These are phyloP conservation scores for Excoecaria cochinchinensis DNA, from an alignment of 345 rosid genomes.

Conservation along the genomic window DNA sequence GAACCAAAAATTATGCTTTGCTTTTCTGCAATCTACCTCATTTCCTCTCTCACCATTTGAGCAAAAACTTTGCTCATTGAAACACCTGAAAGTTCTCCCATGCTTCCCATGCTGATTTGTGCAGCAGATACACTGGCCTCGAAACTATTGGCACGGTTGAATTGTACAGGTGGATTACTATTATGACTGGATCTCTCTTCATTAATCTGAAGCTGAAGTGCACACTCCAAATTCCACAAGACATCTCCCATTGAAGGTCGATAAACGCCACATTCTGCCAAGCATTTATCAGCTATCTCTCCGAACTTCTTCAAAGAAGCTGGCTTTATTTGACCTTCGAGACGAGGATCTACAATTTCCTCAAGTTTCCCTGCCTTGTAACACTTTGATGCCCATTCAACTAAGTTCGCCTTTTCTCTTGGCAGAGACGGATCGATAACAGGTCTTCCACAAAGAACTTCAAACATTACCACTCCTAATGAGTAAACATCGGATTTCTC, in stretches of 20 bases:
- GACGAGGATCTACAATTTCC: slow-evolving; percentile 48
- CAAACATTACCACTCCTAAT: slow-evolving; percentile 69
- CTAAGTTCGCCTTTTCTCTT: slow-evolving; percentile 50
- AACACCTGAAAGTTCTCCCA: slow-evolving; percentile 42
- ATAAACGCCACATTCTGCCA: slow-evolving; percentile 39
- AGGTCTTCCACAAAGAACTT: slow-evolving; percentile 56
- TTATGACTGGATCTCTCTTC: slow-evolving; percentile 29
- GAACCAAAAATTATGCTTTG: slow-evolving; percentile 51
- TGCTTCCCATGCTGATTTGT: slow-evolving; percentile 35
- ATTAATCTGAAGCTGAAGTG: slow-evolving; percentile 47
- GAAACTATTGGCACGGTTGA: slow-evolving; percentile 16
- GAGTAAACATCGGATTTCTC: slow-evolving; percentile 70
- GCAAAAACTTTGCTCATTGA: slow-evolving; percentile 70
- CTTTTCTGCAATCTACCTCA: slow-evolving; percentile 24
- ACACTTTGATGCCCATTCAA: slow-evolving; percentile 54
- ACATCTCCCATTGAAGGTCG: slow-evolving; percentile 72
- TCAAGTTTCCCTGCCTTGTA: slow-evolving; percentile 35
- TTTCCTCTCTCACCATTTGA: slow-evolving; percentile 59
- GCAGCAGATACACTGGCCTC: slow-evolving; percentile 29
- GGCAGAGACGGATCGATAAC: slow-evolving; percentile 58
- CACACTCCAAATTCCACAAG: slow-evolving; percentile 64
- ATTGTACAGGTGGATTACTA: slow-evolving; percentile 5
- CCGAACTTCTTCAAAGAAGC: slow-evolving; percentile 52
- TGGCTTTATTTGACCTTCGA: slow-evolving; percentile 41
- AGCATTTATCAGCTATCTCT: slow-evolving; percentile 64